A percentile compares a stretch with the other conserved stretches of the same genome.
Conservation (phyloP, 2,329 filamentous ascomycete species). For the Talaromyces marneffei region DNA sequence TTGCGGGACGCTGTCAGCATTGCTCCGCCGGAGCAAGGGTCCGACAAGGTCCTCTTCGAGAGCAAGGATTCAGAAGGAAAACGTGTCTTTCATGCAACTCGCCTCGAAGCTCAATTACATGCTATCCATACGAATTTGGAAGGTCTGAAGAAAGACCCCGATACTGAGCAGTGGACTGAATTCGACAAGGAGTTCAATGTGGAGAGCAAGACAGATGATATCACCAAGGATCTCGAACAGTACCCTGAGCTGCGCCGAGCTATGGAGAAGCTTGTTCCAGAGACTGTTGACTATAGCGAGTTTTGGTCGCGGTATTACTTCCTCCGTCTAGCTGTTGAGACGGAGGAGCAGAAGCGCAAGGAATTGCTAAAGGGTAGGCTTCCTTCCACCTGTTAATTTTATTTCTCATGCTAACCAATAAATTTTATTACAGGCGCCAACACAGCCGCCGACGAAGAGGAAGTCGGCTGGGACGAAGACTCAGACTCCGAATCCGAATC, state of each 20-base stretch:
- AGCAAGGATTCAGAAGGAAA: constrained; percentile 86
- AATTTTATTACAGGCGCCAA: constrained; percentile 1
- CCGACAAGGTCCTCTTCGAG: constrained; percentile 71
- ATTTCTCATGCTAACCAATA: neutral
- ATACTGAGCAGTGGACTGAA: constrained; percentile 63
- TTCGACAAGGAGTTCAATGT: constrained; percentile 74
- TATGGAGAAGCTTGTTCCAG: constrained; percentile 96
- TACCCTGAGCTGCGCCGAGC: constrained; percentile 78
- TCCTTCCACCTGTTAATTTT: constrained; percentile 9
- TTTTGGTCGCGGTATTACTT: constrained; percentile 98
- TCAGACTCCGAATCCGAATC: constrained; percentile 52
- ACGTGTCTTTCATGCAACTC: constrained; percentile 86
- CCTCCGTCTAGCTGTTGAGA: constrained; percentile 84
- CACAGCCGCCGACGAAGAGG: constrained; percentile 62
- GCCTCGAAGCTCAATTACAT: constrained; percentile 92
- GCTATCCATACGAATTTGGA: constrained; percentile 83
- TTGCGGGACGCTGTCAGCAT: constrained; percentile 85
- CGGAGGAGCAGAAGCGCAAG: constrained; percentile 78
- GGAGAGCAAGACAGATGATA: constrained; percentile 76
- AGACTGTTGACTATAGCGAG: constrained; percentile 75
- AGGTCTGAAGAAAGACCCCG: constrained; percentile 76
- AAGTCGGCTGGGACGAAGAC: constrained; percentile 66
- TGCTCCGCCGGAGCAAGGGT: constrained; percentile 59
- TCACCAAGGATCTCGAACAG: constrained; percentile 73
- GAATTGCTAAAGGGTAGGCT: constrained; percentile 81